Evolutionary conservation across 2,329 filamentous ascomycete genomes (phyloP).

Genomic region (Aureobasidium vineae): DNA sequence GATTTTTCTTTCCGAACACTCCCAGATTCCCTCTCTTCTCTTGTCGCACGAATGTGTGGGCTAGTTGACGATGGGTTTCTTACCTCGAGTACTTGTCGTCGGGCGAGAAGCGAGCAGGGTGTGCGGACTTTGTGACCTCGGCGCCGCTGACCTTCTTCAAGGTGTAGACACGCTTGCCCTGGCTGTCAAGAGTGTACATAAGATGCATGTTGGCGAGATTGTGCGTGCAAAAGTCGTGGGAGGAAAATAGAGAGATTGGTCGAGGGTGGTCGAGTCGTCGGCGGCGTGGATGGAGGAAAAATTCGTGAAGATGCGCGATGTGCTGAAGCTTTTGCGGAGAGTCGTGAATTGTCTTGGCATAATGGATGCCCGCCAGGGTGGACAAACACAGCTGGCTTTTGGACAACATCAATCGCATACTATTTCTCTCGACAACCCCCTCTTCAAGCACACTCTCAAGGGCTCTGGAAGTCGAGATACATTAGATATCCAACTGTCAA

Average conservation of each 20-base stretch:
- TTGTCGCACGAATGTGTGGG: neutral
- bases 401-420: no score
- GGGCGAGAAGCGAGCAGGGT: constrained; percentile 93
- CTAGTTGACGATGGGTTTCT: constrained; percentile 24
- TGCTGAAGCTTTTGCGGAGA: constrained; percentile 12
- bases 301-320: constrained; percentile 11
- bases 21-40: neutral
- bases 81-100: constrained; percentile 95
- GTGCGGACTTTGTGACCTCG: constrained; percentile 91
- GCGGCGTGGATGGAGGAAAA: constrained; percentile 6
- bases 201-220: constrained; percentile 58
- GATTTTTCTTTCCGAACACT: no score
- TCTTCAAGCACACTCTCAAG: neutral
- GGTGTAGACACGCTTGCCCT: constrained; percentile 89
- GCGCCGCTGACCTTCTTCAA: constrained; percentile 82
- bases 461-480: no score
- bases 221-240: neutral
- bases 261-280: neutral
- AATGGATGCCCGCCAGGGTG: neutral
- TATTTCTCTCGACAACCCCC: neutral
- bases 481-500: neutral
- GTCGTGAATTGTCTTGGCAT: neutral
- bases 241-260: neutral
- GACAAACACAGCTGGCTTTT: constrained; percentile 3
- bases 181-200: constrained; percentile 80